Evolutionary conservation across 2,329 filamentous ascomycete species (phyloP).

Genomic region (Cordyceps cicadae): DNA sequence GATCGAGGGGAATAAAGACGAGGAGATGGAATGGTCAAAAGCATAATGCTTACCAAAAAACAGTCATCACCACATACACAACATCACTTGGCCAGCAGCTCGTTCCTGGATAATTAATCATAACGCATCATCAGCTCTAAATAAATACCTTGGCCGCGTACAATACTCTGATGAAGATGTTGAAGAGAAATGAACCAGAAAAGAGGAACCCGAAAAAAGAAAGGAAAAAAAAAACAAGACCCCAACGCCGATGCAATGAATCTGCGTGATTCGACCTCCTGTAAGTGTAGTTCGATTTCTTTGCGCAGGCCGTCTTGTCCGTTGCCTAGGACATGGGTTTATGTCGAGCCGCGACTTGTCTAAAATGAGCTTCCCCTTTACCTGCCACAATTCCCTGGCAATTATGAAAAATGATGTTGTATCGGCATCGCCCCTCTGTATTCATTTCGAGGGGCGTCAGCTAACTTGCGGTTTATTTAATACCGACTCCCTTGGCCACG

Average conservation of each 20-base stretch:
- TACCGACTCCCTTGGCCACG: slow-evolving; percentile 35
- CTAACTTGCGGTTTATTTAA: neutral
- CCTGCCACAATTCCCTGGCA: neutral
- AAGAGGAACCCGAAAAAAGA: neutral
- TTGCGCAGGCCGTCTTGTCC: neutral
- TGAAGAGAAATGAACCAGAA: neutral
- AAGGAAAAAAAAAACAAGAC: neutral
- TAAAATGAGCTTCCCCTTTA: neutral
- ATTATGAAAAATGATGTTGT: neutral
- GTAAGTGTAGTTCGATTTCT: neutral
- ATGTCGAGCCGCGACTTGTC: slow-evolving; percentile 3
- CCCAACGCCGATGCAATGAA: slow-evolving; percentile 12
- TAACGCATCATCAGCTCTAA: slow-evolving; percentile 7
- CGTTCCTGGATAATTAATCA: neutral
- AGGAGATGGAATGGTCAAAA: too few species aligned
- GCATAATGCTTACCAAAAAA: too few species aligned
- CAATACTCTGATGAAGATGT: neutral
- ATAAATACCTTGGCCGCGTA: neutral
- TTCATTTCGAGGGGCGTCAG: neutral
- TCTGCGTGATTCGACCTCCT: slow-evolving; percentile 11
- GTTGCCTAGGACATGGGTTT: neutral
- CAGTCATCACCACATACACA: neutral
- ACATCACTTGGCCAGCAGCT: neutral
- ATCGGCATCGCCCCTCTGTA: neutral
- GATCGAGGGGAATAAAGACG: neutral